Base-by-base conservation (phyloP, 2,329 filamentous ascomycete genomes). In the Cucurbitaria berberidis region DNA sequence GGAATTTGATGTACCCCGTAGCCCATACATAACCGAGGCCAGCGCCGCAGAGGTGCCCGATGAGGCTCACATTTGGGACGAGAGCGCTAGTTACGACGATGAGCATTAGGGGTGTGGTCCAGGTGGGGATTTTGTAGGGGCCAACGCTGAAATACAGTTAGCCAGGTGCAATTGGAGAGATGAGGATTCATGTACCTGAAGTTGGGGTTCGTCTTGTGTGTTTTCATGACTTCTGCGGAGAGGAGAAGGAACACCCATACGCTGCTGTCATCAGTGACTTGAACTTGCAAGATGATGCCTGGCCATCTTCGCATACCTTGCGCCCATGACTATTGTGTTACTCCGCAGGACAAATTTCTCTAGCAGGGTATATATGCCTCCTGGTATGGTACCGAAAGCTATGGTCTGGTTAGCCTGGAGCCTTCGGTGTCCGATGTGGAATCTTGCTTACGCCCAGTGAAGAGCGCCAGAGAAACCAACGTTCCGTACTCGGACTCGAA, bases 401-500 rank as follows among this genome's bases (percentile, higher is more conserved):
- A 51, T 40, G 38, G 27, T 49, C 21, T 39, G 45, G 62, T 74
- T 57, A 74, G 59, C 43, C 27, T 19, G 8, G 19, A 30, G 21
- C 88, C 89, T 91, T 66, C n/a, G 42, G n/a, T n/a, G 10, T 21
- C 16, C 27, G 15, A 27, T 26, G 9, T 8, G n/a, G 16, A 10
- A 18, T 34, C 5, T 38, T 52, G 26, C 92, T 80, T 81, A 96
- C 92, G 93, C 51, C 95, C 95, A 68, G 95, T 86, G 74, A 98
- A 97, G 46, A 98, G 81, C 30, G 90, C 86, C 59, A 96, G 74
- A n/a, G 91, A 89, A 22, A 91, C 91, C 69, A 98, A 80, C 7
- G 93, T 98, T 46, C 95, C 95, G 75, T 96, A 87, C 74, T 97
- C 93, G 57, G 86, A 84, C 78, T 99, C 95, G 75, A 98, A 99